phyloP scores from a whole-genome alignment of 192 early-diverging fungal species.

The Dissophora ornata region DNA sequence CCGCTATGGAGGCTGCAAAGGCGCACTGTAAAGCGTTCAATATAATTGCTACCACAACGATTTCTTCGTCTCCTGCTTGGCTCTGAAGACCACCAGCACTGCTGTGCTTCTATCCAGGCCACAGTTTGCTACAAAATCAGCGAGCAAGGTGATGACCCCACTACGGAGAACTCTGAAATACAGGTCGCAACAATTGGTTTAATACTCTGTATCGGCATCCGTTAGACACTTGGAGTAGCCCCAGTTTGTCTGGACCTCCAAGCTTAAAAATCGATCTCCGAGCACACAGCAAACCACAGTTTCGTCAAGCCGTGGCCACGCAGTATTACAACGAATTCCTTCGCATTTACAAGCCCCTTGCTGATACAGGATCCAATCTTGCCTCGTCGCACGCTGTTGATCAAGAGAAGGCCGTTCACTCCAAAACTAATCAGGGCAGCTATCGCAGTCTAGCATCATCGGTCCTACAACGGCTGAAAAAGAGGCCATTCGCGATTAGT shows the following conservation, averaged over 20 bases:
- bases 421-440: slow-evolving; percentile 53
- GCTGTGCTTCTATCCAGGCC: neutral
- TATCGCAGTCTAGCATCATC: slow-evolving; percentile 62
- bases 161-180: no score
- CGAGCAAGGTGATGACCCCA: no score
- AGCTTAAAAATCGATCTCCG: slow-evolving; percentile 52
- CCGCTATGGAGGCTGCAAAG: slow-evolving; percentile 22
- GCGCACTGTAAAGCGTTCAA: slow-evolving; percentile 9
- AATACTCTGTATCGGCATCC: no score
- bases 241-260: slow-evolving; percentile 46
- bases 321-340: slow-evolving; percentile 64
- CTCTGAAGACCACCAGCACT: slow-evolving; percentile 8
- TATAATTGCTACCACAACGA: neutral
- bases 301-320: slow-evolving; percentile 56
- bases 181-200: neutral
- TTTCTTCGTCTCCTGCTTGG: neutral
- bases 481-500: slow-evolving; percentile 58
- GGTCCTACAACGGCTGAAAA: slow-evolving; percentile 65
- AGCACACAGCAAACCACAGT: slow-evolving; percentile 53
- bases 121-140: no score
- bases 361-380: slow-evolving; percentile 21
- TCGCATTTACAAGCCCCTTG: slow-evolving; percentile 66
- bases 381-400: slow-evolving; percentile 65
- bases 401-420: slow-evolving; percentile 60
- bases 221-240: neutral